Conservation (phyloP, 345 rosid species). For the Lumnitzera racemosa region DNA sequence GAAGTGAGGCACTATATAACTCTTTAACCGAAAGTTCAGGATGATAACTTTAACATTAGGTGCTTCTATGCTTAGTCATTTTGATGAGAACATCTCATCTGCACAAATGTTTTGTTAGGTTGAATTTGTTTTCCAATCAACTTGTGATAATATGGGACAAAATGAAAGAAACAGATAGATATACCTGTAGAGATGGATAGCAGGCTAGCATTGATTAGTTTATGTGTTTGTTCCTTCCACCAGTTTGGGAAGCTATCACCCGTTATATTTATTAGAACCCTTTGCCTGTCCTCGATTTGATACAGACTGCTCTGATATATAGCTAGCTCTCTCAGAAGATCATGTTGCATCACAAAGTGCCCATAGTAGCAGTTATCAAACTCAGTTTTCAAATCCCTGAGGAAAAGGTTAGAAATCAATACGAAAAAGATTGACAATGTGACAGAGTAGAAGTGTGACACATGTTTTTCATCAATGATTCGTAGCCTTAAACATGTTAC, state of each 20-base stretch:
- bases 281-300: constrained; percentile 6
- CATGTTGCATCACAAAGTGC: constrained; percentile 22
- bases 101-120: constrained; percentile 1
- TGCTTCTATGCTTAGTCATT: constrained; percentile 14
- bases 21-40: not conserved
- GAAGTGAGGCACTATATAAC: constrained; percentile 11
- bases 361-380: constrained; percentile 20
- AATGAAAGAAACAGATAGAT: not conserved
- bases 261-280: constrained; percentile 20
- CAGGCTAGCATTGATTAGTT: constrained; percentile 19
- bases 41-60: constrained; percentile 14
- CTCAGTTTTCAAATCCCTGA: constrained; percentile 5
- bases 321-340: constrained; percentile 28
- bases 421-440: too few relatives aligned
- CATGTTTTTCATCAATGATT: constrained; percentile 9
- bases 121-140: too few relatives aligned
- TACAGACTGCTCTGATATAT: constrained; percentile 14
- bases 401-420: too few relatives aligned
- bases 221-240: constrained; percentile 19
- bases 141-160: not conserved
- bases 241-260: constrained; percentile 17
- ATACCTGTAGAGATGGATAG: constrained; percentile 28
- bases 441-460: constrained; percentile 16
- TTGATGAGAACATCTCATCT: constrained; percentile 19
- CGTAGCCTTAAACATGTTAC: too few relatives aligned